A percentile compares a stretch with the other conserved stretches of the same genome.
These are phyloP conservation scores for Dactylellina drechsleri DNA, from an alignment of 2,329 filamentous ascomycete genomes.

Conservation along the genomic window DNA sequence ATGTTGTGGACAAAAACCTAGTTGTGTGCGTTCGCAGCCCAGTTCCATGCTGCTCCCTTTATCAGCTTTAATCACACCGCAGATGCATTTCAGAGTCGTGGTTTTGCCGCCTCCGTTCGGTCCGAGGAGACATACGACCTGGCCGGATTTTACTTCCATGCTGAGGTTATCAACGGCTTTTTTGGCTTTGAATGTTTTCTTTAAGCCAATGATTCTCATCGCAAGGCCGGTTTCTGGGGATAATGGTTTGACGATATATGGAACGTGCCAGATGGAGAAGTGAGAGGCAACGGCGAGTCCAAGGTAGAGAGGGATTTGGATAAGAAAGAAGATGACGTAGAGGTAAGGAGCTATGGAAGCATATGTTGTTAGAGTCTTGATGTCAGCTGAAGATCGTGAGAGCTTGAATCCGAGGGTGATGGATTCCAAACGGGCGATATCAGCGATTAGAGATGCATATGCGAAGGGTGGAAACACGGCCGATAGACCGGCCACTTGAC, in stretches of 20 bases:
- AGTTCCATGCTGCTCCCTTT: constrained; percentile 73
- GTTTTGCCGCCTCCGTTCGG: constrained; percentile 92
- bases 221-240: constrained; percentile 64
- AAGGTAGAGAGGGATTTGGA: constrained; percentile 82
- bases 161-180: constrained; percentile 75
- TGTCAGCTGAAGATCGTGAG: constrained; percentile 72
- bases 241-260: constrained; percentile 62
- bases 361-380: constrained; percentile 77
- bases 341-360: constrained; percentile 67
- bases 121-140: constrained; percentile 86
- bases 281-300: constrained; percentile 76
- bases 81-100: constrained; percentile 87
- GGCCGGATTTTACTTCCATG: constrained; percentile 76
- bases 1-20: constrained; percentile 84
- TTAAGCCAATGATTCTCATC: constrained; percentile 77
- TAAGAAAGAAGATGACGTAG: constrained; percentile 72
- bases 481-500: constrained; percentile 73
- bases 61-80: constrained; percentile 80
- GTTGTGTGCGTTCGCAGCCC: constrained; percentile 57
- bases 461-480: constrained; percentile 87
- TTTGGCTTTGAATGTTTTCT: constrained; percentile 74
- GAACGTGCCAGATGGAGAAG: constrained; percentile 71
- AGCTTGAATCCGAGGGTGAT: constrained; percentile 62
- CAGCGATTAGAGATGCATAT: constrained; percentile 83
- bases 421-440: constrained; percentile 80